Evolutionary conservation across 1,284 basidiomycete genomes (phyloP).

Genomic region (Naganishia albida): DNA sequence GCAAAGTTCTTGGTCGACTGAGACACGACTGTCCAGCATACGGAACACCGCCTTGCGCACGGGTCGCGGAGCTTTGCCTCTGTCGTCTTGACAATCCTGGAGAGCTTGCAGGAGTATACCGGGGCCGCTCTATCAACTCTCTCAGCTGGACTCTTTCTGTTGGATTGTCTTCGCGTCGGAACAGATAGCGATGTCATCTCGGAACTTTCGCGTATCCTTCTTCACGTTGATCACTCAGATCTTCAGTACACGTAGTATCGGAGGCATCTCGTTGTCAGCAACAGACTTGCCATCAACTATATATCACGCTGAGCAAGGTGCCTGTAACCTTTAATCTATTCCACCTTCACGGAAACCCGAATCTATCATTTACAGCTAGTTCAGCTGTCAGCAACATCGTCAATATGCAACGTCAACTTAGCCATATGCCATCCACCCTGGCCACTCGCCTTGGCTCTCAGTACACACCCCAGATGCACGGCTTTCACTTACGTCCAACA

Average conservation of each 20-base stretch:
- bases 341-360: too few species aligned
- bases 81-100: too few species aligned
- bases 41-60: constrained; percentile 19
- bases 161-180: not conserved
- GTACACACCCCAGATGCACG: not conserved
- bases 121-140: constrained; percentile 6
- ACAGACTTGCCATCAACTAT: too few species aligned
- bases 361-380: not conserved
- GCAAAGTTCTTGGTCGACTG: not conserved
- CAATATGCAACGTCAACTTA: not conserved
- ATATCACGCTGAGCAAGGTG: too few species aligned
- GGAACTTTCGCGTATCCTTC: too few species aligned
- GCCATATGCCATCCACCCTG: not conserved
- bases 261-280: too few species aligned
- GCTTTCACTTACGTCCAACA: not conserved
- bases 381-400: too few species aligned
- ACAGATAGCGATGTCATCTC: too few species aligned
- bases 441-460: not conserved
- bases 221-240: too few species aligned
- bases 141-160: not conserved
- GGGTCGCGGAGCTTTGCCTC: not conserved
- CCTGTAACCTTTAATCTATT: too few species aligned
- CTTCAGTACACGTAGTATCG: too few species aligned
- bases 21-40: constrained; percentile 20
- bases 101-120: too few species aligned